Base-by-base conservation (phyloP, 257 asterid genomes). In the Solanum habrochaites region DNA sequence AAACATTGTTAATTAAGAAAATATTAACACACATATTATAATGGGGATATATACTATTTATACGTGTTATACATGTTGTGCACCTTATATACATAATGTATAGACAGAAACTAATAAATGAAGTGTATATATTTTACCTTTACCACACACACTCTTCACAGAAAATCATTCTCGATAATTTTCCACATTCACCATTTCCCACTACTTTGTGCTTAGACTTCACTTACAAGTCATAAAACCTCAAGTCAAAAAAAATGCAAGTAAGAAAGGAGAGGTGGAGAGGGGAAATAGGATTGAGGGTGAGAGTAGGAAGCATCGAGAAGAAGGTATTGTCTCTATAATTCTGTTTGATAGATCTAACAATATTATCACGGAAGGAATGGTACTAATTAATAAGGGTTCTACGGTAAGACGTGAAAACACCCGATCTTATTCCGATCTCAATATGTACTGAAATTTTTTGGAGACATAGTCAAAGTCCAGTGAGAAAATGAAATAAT, bases 371-470 rank as follows among this genome's bases (percentile, higher is more conserved):
- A 52, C 6, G 62, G 62, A 0, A 16, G 10, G 23, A 52, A 52
- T 52, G 62, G 62, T 16, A 52, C 18, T 52, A 52, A 52, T 18
- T 52, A 52, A 52, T 18, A 56, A 0, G 0, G 3, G 2, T 1
- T 5, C 21, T 15, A 49, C 1, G 8, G 60, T 49, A 49, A 49
- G 21, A 49, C 3, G 21, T 5, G 21, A 49, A 49, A 49, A 49
- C 3, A 49, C 58, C 0, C 0, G 0, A 49, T 14, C 0, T 49
- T 3, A 14, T 49, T 49, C 0, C 8, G 0, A 49, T 0, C 21
- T 5, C 58, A 0, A 49, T 49, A 15, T 49, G 8, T 49, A 49
- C 0, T 49, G 8, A 49, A 21, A 2, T 49, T 49, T 7, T 49
- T 49, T 15, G 1, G 21, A 49, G 58, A 0, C 21, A 49, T 15